Evolutionary conservation across 1,139 yeast genomes (phyloP), one percentile per base, ranked within the genome.

Genomic region (Diutina rugosa): DNA sequence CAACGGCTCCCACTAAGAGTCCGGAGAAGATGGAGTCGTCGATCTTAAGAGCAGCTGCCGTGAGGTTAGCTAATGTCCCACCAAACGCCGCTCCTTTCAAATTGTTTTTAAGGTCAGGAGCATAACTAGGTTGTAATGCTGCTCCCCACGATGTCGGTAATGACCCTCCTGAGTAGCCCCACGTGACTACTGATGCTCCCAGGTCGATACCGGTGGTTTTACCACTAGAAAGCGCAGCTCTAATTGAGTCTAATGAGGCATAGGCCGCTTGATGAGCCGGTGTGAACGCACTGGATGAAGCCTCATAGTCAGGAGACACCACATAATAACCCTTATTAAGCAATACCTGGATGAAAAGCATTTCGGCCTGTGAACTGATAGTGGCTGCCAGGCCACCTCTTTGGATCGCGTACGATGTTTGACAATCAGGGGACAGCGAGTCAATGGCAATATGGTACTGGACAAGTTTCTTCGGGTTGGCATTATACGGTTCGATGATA

Each of bases 91-190:
- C 54, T 12, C 54, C 54, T 45, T 65, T 60, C 10, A 72, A 58
- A 54, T 65, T 63, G 0, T 58, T 29, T 7, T 51, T 53, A 52
- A 72, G 62, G 12, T 71, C 73, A 2, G 71, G 69, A 5, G 76
- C 73, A 57, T 72, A 72, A 1, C 56, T 49, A 3, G 71, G 70
- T 35, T 67, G 71, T 45, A 72, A 59, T 12, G 69, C 63, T 1
- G 74, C 68, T 6, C 74, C 76, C 77, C 77, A 73, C 1, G 68
- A 68, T 5, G 71, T 60, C 2, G 76, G 71, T 28, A 70, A 60
- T 2, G 73, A 62, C 1, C 76, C 76, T 9, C 76, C 76, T 5
- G 74, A 69, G 59, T 72, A 72, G 0, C 77, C 77, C 69, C 72
- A 70, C 56, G 72, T 54, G 1, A 63, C 67, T 4, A 67, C 61